Base-by-base conservation (phyloP, 768 basidiomycete species). In the Kwoniella sp. region DNA sequence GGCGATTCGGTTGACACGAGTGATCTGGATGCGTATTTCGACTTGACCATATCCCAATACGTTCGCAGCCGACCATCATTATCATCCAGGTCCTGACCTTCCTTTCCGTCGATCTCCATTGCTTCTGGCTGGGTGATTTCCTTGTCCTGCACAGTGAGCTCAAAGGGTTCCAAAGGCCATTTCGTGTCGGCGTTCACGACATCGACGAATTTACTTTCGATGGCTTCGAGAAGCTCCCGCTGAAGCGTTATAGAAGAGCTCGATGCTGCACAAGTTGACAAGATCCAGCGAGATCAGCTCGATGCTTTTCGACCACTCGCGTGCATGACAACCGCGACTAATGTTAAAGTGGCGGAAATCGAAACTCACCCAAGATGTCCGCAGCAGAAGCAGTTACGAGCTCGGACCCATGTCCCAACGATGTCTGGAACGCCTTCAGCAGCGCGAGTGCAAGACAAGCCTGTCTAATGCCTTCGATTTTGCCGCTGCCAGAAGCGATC, bases 141-240 rank as follows among this genome's bases (percentile, higher is more conserved):
- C n/a, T 20, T 17, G 22, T 2, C 50, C 25, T 22, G 12, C 47
- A 89, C 82, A 9, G 31, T 34, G 9, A 12, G 30, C 13, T 7
- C 38, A 9, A n/a, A 53, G 8, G 20, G 34, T 8, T 28, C 1
- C 4, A 82, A 59, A 0, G 90, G 91, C 92, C 93, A 96, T 60
- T 84, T 83, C 26, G 90, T 77, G 73, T 95, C 92, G 68, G 93
- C 89, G 17, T 69, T 69, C 8, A 76, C 64, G 2, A 78, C 37
- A 13, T 82, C 75, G 1, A 83, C 82, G 63, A 90, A 86, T 76
- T 96, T 96, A 73, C 86, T 81, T 0, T 86, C 84, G 55, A 94
- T 89, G 17, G 86, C 86, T 68, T 95, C 93, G 17, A 93, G 79
- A 83, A 97, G 86, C 75, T 98, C 95, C 20, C 92, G 86, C 9